These are phyloP conservation scores for Nothomitra cinnamomea DNA, from an alignment of 2,329 filamentous ascomycete genomes.

Conservation along the genomic window DNA sequence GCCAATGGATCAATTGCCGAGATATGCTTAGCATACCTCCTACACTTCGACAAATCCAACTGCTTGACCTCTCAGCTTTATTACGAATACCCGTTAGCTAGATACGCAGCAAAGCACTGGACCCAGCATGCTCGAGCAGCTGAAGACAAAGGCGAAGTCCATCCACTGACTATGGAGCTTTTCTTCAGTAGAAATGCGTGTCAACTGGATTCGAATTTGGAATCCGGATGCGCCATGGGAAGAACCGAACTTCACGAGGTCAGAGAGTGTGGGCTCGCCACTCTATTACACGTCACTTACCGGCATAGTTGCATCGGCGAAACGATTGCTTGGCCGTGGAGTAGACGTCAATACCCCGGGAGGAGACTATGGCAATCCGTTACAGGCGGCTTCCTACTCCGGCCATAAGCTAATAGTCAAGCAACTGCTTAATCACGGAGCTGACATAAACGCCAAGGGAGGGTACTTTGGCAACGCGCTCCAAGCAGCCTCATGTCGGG, in stretches of 20 bases:
- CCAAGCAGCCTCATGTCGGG: not conserved
- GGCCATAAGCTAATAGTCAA: not conserved
- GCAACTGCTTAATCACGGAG: not conserved
- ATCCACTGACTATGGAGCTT: not conserved
- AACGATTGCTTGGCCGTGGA: not conserved
- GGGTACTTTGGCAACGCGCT: not conserved
- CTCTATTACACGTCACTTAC: not conserved
- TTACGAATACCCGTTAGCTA: not conserved
- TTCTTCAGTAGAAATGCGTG: not conserved
- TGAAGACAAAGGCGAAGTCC: not conserved
- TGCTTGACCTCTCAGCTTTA: not conserved
- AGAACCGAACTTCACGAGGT: not conserved
- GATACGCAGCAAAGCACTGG: not conserved
- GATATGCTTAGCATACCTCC: not conserved
- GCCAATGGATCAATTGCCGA: conserved; percentile 1
- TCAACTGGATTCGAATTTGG: not conserved
- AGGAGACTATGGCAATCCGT: not conserved
- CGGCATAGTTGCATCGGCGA: not conserved
- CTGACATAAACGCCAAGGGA: not conserved
- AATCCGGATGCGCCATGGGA: not conserved
- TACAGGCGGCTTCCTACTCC: not conserved
- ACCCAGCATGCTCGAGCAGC: not conserved
- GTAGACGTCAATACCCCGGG: not conserved
- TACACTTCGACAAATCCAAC: not conserved
- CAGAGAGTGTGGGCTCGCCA: not conserved